Evolutionary conservation across 192 early-diverging fungal genomes (phyloP).

Genomic region (Coemansia sp.): DNA sequence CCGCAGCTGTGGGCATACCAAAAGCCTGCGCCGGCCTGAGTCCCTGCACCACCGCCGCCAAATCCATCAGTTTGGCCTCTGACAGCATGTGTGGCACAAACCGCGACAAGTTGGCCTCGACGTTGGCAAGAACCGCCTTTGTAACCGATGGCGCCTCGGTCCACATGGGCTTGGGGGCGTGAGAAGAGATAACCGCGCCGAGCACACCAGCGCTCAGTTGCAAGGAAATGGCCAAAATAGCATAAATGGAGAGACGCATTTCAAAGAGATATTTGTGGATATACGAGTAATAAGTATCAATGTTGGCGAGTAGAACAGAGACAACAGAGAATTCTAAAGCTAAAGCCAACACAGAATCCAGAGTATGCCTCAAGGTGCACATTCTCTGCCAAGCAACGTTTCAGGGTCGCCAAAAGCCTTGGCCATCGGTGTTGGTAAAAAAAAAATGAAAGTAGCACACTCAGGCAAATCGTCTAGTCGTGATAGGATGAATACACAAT

Average conservation of each 20-base stretch:
- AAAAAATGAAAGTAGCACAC: constrained; percentile 1
- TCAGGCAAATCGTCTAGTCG: not conserved
- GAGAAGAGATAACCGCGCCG: not conserved
- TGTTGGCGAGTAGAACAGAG: not conserved
- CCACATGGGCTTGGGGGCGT: not conserved
- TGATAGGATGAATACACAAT: constrained; percentile 26
- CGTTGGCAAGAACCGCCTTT: constrained; percentile 14
- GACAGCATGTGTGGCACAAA: constrained; percentile 31
- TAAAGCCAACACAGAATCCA: not conserved
- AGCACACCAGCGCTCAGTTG: not conserved
- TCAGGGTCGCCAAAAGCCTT: not conserved
- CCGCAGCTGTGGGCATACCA: not conserved
- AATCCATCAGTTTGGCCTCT: constrained; percentile 18
- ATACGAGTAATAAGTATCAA: not conserved
- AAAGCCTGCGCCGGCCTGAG: not conserved
- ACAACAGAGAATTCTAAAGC: not conserved
- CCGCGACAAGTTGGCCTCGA: constrained; percentile 44
- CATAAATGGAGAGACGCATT: not conserved
- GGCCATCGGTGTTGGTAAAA: not conserved
- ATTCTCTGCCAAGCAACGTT: constrained; percentile 10
- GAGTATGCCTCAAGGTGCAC: not conserved
- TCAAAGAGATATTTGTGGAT: constrained; percentile 2
- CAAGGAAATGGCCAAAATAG: not conserved
- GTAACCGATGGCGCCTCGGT: constrained; percentile 3
- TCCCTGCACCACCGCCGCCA: constrained; percentile 5